Evolutionary conservation across 257 asterid genomes (phyloP).

Genomic region (Echites panduratus): DNA sequence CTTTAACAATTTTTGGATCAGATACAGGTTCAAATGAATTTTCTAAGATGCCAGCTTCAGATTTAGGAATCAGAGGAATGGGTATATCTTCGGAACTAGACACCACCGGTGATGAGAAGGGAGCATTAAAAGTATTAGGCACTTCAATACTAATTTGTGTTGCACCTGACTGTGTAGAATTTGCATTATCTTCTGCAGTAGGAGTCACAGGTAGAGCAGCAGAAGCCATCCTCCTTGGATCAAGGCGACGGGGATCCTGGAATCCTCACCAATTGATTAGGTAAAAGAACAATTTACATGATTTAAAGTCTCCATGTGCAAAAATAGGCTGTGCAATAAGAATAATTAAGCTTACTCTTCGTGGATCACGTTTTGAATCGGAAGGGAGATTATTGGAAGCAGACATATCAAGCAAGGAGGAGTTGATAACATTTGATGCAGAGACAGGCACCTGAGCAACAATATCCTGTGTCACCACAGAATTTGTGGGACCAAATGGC

Average conservation of each 20-base stretch:
- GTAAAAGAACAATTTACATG: neutral
- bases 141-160: constrained; percentile 44
- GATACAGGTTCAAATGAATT: constrained; percentile 27
- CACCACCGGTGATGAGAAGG: constrained; percentile 29
- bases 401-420: constrained; percentile 43
- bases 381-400: constrained; percentile 41
- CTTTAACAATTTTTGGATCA: constrained; percentile 27
- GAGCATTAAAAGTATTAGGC: constrained; percentile 31
- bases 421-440: constrained; percentile 29
- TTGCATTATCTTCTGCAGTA: constrained; percentile 45
- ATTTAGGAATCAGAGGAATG: constrained; percentile 33
- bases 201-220: constrained; percentile 45
- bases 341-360: constrained; percentile 62
- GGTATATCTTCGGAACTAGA: constrained; percentile 35
- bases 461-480: constrained; percentile 35
- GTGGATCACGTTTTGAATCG: constrained; percentile 93
- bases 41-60: constrained; percentile 40
- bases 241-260: constrained; percentile 99
- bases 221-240: constrained; percentile 67
- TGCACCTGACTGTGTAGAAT: constrained; percentile 33
- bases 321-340: neutral
- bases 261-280: constrained; percentile 16
- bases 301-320: neutral
- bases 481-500: constrained; percentile 50
- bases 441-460: constrained; percentile 43